phyloP scores from a whole-genome alignment of 768 basidiomycete species.

The Boletus insuetus region DNA sequence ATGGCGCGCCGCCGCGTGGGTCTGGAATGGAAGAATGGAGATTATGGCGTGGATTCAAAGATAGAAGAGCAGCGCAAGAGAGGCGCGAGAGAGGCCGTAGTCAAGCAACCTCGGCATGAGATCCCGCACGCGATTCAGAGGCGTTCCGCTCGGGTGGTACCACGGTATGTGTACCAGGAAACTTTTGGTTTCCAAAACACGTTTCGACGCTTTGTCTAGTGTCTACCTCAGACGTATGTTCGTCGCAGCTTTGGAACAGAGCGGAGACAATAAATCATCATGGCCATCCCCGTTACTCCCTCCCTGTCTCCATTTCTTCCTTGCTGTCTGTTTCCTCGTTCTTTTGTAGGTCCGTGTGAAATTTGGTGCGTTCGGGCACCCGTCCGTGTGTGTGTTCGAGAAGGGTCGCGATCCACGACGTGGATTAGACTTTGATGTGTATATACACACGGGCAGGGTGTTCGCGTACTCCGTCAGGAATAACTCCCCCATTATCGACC shows the following conservation, averaged over 20 bases:
- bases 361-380: background rate
- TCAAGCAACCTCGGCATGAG: background rate
- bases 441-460: background rate
- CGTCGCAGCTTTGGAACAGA: background rate
- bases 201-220: background rate
- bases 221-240: background rate
- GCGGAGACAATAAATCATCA: no score
- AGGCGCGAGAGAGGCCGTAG: no score
- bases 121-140: background rate
- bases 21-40: no score
- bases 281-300: background rate
- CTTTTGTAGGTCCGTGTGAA: background rate
- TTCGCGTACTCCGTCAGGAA: background rate
- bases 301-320: background rate
- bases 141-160: background rate
- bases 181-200: background rate
- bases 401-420: background rate
- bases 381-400: constrained; percentile 1
- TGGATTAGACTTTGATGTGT: constrained; percentile 6
- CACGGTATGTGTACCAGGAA: background rate
- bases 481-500: background rate
- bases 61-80: no score
- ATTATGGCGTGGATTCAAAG: no score
- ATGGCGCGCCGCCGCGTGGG: no score
- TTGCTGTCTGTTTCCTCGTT: background rate